phyloP scores from a whole-genome alignment of 495 filamentous ascomycete genomes.

The Rhypophila decipiens region DNA sequence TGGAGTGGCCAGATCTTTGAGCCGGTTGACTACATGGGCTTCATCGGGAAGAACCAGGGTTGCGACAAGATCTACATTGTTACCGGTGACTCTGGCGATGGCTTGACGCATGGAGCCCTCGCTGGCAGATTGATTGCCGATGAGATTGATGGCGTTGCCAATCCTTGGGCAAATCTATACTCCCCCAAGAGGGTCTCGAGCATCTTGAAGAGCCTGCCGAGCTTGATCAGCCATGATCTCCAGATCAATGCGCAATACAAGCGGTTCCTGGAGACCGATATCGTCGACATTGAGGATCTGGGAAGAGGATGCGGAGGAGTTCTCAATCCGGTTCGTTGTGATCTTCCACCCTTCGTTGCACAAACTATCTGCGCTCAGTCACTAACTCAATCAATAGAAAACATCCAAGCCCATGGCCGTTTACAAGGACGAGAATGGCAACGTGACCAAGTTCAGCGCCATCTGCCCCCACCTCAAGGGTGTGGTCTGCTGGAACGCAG shows the following conservation, averaged over 20 bases:
- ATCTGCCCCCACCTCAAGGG: slow-evolving; percentile 53
- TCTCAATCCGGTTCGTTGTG: slow-evolving; percentile 33
- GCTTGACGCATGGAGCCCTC: slow-evolving; percentile 51
- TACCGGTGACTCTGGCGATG: slow-evolving; percentile 55
- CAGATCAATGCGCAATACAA: slow-evolving; percentile 54
- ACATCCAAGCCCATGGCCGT: slow-evolving; percentile 42
- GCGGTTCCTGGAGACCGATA: slow-evolving; percentile 47
- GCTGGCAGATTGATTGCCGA: slow-evolving; percentile 49
- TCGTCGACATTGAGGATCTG: slow-evolving; percentile 53
- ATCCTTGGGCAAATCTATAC: slow-evolving; percentile 46
- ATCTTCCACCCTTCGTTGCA: neutral
- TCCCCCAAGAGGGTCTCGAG: slow-evolving; percentile 34
- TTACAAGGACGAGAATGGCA: slow-evolving; percentile 51
- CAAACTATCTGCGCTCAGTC: neutral
- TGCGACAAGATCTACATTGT: slow-evolving; percentile 43
- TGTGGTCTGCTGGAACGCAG: slow-evolving; percentile 49
- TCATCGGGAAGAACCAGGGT: slow-evolving; percentile 51
- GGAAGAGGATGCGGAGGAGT: slow-evolving; percentile 43
- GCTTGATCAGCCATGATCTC: slow-evolving; percentile 37
- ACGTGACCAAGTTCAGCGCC: slow-evolving; percentile 43
- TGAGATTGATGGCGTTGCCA: slow-evolving; percentile 42
- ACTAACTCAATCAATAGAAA: slow-evolving; percentile 7
- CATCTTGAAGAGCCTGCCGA: slow-evolving; percentile 29
- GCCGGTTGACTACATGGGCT: slow-evolving; percentile 49
- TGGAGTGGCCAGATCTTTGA: slow-evolving; percentile 57